phyloP scores from a whole-genome alignment of 257 asterid genomes.

The Penstemon eatonii region DNA sequence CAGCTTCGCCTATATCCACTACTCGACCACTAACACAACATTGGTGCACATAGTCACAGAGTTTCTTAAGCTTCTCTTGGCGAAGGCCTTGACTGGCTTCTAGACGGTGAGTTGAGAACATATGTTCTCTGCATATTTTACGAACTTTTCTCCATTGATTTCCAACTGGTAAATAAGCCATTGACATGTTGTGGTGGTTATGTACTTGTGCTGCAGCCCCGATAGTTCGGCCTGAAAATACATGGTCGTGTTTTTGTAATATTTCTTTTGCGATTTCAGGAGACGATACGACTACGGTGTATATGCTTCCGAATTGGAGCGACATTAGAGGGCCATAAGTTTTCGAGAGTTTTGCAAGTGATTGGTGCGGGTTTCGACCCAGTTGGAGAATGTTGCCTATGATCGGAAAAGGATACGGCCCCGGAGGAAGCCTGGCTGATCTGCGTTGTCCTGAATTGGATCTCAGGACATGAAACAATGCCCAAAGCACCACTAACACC shows the following conservation, averaged over 20 bases:
- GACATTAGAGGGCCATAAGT: conserved; percentile 42
- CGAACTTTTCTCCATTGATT: conserved; percentile 27
- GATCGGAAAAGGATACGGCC: conserved; percentile 40
- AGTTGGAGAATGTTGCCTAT: conserved; percentile 46
- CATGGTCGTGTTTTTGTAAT: conserved; percentile 38
- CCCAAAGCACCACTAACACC: no score
- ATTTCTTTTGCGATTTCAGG: conserved; percentile 40
- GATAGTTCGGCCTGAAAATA: conserved; percentile 32
- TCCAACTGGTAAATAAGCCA: conserved; percentile 34
- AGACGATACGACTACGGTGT: conserved; percentile 39
- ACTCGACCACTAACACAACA: not conserved
- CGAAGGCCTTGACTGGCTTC: conserved; percentile 31
- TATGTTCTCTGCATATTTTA: conserved; percentile 10
- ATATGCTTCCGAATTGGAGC: conserved; percentile 31
- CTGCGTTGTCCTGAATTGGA: no score
- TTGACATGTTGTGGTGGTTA: conserved; percentile 33
- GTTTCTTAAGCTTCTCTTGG: conserved; percentile 20
- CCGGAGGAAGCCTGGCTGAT: conserved; percentile 26
- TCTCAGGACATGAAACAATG: no score
- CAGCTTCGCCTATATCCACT: conserved; percentile 27
- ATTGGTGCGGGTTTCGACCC: conserved; percentile 41
- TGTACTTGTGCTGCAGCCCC: conserved; percentile 36
- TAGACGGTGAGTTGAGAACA: conserved; percentile 20
- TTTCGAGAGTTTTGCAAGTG: conserved; percentile 35
- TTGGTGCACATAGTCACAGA: conserved; percentile 6